Conservation (phyloP, 2,329 filamentous ascomycete genomes). For the Fusarium transvaalense region DNA sequence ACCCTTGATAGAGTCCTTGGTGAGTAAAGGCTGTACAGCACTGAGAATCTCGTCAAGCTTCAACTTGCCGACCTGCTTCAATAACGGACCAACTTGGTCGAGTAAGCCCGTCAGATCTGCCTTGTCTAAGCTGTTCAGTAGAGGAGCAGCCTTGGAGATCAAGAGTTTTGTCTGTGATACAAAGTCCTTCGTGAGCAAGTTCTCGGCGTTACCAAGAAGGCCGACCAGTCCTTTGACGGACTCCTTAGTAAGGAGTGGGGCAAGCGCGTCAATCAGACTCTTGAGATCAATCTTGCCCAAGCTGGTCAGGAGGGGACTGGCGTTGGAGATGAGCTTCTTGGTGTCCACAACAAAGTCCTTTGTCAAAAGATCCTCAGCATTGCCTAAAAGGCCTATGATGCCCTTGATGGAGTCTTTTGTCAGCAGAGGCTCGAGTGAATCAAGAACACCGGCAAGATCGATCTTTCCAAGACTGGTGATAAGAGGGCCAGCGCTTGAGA, state of each 20-base stretch:
- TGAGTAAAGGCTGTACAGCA: slow-evolving; percentile 50
- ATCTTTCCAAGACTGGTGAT: slow-evolving; percentile 51
- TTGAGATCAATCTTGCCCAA: slow-evolving; percentile 53
- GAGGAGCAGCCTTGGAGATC: slow-evolving; percentile 48
- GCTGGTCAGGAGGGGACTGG: slow-evolving; percentile 42
- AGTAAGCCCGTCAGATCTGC: slow-evolving; percentile 51
- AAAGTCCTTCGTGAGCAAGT: slow-evolving; percentile 44
- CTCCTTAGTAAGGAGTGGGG: slow-evolving; percentile 48
- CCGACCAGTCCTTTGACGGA: slow-evolving; percentile 51
- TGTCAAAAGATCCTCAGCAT: slow-evolving; percentile 50
- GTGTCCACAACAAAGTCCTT: slow-evolving; percentile 47
- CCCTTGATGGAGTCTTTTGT: slow-evolving; percentile 51
- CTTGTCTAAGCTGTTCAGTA: slow-evolving; percentile 52
- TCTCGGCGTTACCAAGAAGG: slow-evolving; percentile 52
- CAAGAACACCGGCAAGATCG: slow-evolving; percentile 49
- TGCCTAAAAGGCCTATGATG: slow-evolving; percentile 52
- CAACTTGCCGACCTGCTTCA: slow-evolving; percentile 51
- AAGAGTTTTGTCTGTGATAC: slow-evolving; percentile 46
- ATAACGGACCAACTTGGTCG: slow-evolving; percentile 52
- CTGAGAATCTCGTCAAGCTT: slow-evolving; percentile 49
- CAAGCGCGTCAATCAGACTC: slow-evolving; percentile 47
- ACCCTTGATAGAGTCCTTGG: slow-evolving; percentile 49
- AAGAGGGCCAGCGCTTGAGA: slow-evolving; percentile 49
- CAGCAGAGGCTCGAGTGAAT: slow-evolving; percentile 48
- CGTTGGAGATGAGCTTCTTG: slow-evolving; percentile 46